A percentile compares a stretch with the other conserved stretches of the same genome.
Evolutionary conservation across 2,329 filamentous ascomycete genomes (phyloP).

Genomic region (Atkinsonella hypoxylon): DNA sequence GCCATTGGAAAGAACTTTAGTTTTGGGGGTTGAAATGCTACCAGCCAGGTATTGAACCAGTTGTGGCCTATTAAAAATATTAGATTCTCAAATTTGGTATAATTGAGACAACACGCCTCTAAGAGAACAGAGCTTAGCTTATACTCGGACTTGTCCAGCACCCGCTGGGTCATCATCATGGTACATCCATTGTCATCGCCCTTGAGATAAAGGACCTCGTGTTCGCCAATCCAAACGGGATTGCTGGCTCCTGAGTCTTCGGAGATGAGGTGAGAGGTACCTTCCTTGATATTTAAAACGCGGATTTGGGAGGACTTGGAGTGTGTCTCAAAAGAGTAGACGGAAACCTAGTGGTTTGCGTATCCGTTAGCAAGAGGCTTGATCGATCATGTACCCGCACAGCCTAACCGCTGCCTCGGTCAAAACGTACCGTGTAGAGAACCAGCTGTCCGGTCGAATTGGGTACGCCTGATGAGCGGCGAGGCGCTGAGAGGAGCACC

Average conservation of each 20-base stretch:
- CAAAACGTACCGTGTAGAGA: slow-evolving; percentile 46
- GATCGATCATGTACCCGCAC: too few species aligned
- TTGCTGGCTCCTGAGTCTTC: slow-evolving; percentile 55
- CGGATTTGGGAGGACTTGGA: slow-evolving; percentile 56
- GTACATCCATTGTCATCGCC: slow-evolving; percentile 35
- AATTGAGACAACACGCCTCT: neutral
- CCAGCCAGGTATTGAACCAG: slow-evolving; percentile 39
- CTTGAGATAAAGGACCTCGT: slow-evolving; percentile 46
- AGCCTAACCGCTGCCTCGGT: too few species aligned
- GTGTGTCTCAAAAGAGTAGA: slow-evolving; percentile 72
- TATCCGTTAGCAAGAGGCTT: neutral
- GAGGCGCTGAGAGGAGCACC: slow-evolving; percentile 64
- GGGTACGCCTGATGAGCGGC: slow-evolving; percentile 58
- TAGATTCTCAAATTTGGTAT: neutral
- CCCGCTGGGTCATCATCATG: slow-evolving; percentile 29
- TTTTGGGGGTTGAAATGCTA: slow-evolving; percentile 46
- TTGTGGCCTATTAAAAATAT: slow-evolving; percentile 22
- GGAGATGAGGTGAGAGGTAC: slow-evolving; percentile 53
- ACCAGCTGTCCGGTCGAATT: slow-evolving; percentile 53
- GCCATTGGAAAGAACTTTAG: slow-evolving; percentile 35
- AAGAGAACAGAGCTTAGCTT: neutral
- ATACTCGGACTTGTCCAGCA: slow-evolving; percentile 26
- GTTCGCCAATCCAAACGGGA: slow-evolving; percentile 63
- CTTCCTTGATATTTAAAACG: slow-evolving; percentile 56
- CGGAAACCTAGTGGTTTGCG: slow-evolving; percentile 37